A percentile compares a stretch with the other conserved stretches of the same genome.
Evolutionary conservation across 164 flowering plant species (phyloP).

Genomic region (Macadamia integrifolia): DNA sequence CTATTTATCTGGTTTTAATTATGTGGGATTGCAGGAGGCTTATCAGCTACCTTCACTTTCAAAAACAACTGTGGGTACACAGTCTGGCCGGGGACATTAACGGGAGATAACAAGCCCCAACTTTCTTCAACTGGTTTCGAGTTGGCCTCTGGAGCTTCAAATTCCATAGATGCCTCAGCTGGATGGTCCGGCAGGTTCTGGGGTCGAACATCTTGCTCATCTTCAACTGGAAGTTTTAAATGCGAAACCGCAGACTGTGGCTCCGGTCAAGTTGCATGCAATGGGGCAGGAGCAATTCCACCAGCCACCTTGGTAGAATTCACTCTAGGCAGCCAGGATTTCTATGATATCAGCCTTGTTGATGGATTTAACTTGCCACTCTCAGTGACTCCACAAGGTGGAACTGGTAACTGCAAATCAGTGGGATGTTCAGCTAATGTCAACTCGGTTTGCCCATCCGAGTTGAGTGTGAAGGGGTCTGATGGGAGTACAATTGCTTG

Average conservation of each 20-base stretch:
- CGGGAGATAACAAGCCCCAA: constrained; percentile 16
- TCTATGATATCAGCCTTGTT: constrained; percentile 26
- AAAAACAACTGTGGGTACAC: constrained; percentile 27
- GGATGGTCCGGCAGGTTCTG: constrained; percentile 40
- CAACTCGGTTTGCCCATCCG: constrained; percentile 20
- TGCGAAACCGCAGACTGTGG: constrained; percentile 38
- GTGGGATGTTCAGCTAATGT: constrained; percentile 13
- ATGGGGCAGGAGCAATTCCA: constrained; percentile 32
- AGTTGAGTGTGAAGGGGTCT: constrained; percentile 8
- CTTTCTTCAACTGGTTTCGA: constrained; percentile 25
- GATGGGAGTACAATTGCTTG: constrained; percentile 22
- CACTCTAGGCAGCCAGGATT: constrained; percentile 23
- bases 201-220: constrained; percentile 32
- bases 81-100: constrained; percentile 35
- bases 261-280: constrained; percentile 25
- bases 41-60: constrained; percentile 12
- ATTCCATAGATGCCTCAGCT: constrained; percentile 5
- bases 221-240: constrained; percentile 12
- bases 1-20: no score
- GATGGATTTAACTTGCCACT: constrained; percentile 18
- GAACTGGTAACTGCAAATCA: constrained; percentile 7
- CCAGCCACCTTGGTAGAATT: constrained; percentile 37
- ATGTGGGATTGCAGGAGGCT: no score
- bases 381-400: constrained; percentile 7
- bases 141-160: constrained; percentile 13